A percentile compares a stretch with the other conserved stretches of the same genome.
phyloP scores from a whole-genome alignment of 148 eudicot genomes.

The Mesembryanthemum crystallinum region DNA sequence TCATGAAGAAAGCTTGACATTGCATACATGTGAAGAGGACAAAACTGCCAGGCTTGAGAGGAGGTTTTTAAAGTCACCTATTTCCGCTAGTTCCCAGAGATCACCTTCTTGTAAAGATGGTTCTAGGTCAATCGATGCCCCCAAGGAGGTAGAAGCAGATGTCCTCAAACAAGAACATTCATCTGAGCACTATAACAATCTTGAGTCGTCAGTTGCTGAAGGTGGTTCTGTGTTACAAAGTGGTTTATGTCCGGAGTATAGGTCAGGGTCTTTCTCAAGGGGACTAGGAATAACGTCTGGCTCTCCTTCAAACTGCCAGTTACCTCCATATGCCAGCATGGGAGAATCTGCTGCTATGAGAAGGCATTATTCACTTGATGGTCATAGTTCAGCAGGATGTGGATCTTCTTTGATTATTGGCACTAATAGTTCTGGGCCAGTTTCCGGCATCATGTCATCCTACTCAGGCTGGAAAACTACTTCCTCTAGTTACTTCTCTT shows the following conservation, averaged over 20 bases:
- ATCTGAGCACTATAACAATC: conserved; percentile 24
- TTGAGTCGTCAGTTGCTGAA: conserved; percentile 24
- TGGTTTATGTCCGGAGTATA: conserved; percentile 16
- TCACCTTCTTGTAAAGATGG: conserved; percentile 31
- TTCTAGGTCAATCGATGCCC: conserved; percentile 23
- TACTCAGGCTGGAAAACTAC: conserved; percentile 35
- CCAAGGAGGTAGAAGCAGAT: conserved; percentile 34
- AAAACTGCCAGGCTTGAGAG: conserved; percentile 25
- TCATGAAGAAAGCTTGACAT: conserved; percentile 26
- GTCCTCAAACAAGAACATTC: conserved; percentile 27
- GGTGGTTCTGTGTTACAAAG: conserved; percentile 22
- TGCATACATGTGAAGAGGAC: conserved; percentile 10
- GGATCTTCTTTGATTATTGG: conserved; percentile 21
- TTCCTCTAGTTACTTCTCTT: conserved; percentile 31
- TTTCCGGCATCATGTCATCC: conserved; percentile 17
- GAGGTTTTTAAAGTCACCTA: conserved; percentile 24
- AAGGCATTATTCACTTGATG: conserved; percentile 31
- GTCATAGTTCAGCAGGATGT: conserved; percentile 22
- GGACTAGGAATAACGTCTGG: conserved; percentile 25
- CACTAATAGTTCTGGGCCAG: conserved; percentile 22
- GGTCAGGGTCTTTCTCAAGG: conserved; percentile 28
- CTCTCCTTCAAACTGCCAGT: conserved; percentile 15
- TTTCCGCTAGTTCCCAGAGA: conserved; percentile 25
- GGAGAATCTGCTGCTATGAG: conserved; percentile 39
- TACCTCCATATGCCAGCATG: conserved; percentile 29